A percentile compares a stretch with the other conserved stretches of the same genome.
Evolutionary conservation across 495 filamentous ascomycete species (phyloP).

Genomic region (Aspergillus kassunensis): DNA sequence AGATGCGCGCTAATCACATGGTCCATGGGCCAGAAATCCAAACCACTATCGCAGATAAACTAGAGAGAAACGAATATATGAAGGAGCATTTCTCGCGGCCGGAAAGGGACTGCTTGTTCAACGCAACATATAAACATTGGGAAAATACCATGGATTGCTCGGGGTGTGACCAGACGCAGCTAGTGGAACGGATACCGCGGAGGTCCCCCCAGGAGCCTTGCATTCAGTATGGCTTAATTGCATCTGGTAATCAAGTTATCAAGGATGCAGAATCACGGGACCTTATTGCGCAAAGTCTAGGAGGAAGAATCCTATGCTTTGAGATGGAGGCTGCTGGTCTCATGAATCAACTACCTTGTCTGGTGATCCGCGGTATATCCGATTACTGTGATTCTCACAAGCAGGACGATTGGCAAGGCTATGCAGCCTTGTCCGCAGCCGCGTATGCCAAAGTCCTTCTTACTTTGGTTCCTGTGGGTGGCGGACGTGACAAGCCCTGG

Average conservation of each 20-base stretch:
- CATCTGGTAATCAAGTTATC: conserved; percentile 36
- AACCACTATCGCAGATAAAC: no score
- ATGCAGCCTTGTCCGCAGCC: conserved; percentile 19
- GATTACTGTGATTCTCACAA: conserved; percentile 23
- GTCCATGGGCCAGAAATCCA: no score
- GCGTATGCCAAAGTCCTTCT: neutral
- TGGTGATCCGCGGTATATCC: conserved; percentile 23
- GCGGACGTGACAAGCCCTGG: no score
- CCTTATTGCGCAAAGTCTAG: neutral
- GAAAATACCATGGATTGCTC: no score
- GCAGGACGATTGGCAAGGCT: conserved; percentile 27
- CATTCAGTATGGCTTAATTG: conserved; percentile 37
- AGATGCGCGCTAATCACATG: neutral
- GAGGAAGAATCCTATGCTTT: conserved; percentile 17
- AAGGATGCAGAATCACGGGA: conserved; percentile 15
- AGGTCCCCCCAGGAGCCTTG: no score
- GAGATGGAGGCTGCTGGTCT: conserved; percentile 35
- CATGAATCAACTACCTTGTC: conserved; percentile 22
- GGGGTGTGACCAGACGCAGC: no score
- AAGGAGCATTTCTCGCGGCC: no score
- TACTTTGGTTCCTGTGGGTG: neutral
- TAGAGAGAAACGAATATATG: no score
- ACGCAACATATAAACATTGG: no score
- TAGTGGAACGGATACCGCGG: no score
- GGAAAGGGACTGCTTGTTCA: no score